These are phyloP conservation scores for Apiotrichum porosum DNA, from an alignment of 1,284 basidiomycete species.

Conservation along the genomic window DNA sequence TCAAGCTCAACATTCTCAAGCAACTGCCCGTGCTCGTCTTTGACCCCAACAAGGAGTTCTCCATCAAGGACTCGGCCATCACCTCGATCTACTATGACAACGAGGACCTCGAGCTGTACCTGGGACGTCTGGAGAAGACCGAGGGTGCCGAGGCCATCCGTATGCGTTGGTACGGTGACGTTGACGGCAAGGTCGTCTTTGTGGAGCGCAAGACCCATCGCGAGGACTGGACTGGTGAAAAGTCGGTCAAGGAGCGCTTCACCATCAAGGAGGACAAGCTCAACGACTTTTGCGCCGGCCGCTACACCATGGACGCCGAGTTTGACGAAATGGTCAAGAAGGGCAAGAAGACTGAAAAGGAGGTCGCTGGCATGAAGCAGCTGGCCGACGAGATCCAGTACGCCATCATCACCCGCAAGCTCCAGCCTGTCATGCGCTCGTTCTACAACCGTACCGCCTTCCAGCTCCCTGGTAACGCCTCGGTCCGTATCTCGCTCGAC, in stretches of 20 bases:
- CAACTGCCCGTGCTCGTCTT: constrained; percentile 94
- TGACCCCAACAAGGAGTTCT: constrained; percentile 91
- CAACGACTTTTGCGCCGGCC: constrained; percentile 83
- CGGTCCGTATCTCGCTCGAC: constrained; percentile 95
- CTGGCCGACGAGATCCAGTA: constrained; percentile 96
- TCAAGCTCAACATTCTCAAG: constrained; percentile 90
- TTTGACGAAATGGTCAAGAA: constrained; percentile 83
- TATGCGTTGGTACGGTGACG: constrained; percentile 96
- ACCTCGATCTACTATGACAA: constrained; percentile 65
- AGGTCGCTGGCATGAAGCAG: constrained; percentile 93
- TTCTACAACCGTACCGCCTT: constrained; percentile 99
- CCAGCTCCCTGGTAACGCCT: constrained; percentile 95
- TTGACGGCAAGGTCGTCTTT: constrained; percentile 73
- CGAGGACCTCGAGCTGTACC: constrained; percentile 93
- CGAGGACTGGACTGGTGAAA: constrained; percentile 99
- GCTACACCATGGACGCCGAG: constrained; percentile 90
- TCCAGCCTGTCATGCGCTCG: constrained; percentile 91
- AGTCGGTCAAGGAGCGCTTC: constrained; percentile 97
- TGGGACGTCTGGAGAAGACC: constrained; percentile 95
- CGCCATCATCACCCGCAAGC: constrained; percentile 73
- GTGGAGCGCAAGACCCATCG: constrained; percentile 98
- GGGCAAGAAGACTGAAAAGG: constrained; percentile 90
- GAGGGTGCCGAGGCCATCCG: constrained; percentile 97
- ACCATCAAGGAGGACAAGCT: constrained; percentile 93
- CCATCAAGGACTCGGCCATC: constrained; percentile 74